These are phyloP conservation scores for Glycyrrhiza uralensis DNA, from an alignment of 306 rosid genomes.

Conservation along the genomic window DNA sequence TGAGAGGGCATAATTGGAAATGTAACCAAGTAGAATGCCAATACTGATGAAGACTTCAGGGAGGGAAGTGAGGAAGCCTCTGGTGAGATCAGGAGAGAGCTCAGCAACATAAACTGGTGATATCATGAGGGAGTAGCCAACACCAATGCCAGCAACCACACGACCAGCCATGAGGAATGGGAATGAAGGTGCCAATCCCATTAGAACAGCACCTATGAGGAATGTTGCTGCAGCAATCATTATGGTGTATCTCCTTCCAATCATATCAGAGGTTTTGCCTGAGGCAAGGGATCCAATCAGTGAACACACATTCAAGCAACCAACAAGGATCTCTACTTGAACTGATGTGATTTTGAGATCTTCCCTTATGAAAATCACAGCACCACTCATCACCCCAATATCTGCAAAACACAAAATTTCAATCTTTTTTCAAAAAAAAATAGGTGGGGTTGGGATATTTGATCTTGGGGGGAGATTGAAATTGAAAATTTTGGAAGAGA, in stretches of 20 bases:
- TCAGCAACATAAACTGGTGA: conserved; percentile 75
- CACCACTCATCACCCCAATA: conserved; percentile 95
- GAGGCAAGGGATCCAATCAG: conserved; percentile 72
- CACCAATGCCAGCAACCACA: conserved; percentile 69
- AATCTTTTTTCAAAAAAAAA: too few relatives aligned
- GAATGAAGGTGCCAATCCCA: conserved; percentile 81
- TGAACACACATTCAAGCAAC: conserved; percentile 65
- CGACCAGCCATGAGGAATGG: conserved; percentile 57
- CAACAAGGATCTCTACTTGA: conserved; percentile 71
- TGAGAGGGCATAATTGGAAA: conserved; percentile 62
- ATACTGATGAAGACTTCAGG: conserved; percentile 75
- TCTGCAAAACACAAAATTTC: conserved; percentile 19
- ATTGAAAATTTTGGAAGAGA: too few relatives aligned
- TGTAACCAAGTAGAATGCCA: conserved; percentile 67
- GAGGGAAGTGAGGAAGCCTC: conserved; percentile 76
- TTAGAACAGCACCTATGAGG: conserved; percentile 62
- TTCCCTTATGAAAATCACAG: conserved; percentile 53
- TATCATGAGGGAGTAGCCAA: conserved; percentile 72
- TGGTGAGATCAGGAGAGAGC: conserved; percentile 65
- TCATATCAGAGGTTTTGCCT: conserved; percentile 63
- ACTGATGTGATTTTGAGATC: conserved; percentile 54
- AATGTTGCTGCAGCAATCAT: conserved; percentile 61
- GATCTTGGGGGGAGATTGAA: not conserved
- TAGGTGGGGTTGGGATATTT: not conserved
- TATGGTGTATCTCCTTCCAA: conserved; percentile 75